Conservation (phyloP, 257 asterid genomes). For the Nicotiana sylvestris region DNA sequence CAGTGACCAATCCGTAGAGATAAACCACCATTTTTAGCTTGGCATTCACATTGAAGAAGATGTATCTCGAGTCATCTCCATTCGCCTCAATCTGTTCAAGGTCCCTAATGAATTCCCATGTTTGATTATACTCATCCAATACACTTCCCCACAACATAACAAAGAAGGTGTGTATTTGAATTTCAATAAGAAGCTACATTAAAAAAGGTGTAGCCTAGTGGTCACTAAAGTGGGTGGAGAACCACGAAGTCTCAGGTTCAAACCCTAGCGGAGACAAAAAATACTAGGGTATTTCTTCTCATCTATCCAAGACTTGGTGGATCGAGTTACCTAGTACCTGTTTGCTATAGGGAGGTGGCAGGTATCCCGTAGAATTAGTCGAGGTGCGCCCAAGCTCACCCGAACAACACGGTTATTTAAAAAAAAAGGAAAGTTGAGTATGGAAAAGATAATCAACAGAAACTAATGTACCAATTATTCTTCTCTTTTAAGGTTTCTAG, state of each 20-base stretch:
- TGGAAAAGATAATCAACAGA: not conserved
- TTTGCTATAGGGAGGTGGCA: too few species aligned
- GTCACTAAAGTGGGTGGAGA: too few species aligned
- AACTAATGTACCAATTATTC: not conserved
- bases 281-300: too few species aligned
- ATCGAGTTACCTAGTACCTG: too few species aligned
- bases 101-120: not conserved
- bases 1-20: not conserved
- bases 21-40: not conserved
- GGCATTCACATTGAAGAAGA: not conserved
- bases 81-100: conserved; percentile 1
- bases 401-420: too few species aligned
- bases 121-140: not conserved
- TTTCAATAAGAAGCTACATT: not conserved
- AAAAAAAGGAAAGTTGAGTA: too few species aligned
- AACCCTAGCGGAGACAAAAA: too few species aligned
- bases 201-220: too few species aligned
- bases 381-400: too few species aligned
- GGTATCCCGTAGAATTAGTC: too few species aligned
- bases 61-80: not conserved
- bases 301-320: too few species aligned
- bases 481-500: not conserved
- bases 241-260: too few species aligned
- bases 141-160: not conserved
- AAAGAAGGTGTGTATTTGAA: not conserved